phyloP scores from a whole-genome alignment of 306 rosid genomes.

The Erythrophleum fordii region DNA sequence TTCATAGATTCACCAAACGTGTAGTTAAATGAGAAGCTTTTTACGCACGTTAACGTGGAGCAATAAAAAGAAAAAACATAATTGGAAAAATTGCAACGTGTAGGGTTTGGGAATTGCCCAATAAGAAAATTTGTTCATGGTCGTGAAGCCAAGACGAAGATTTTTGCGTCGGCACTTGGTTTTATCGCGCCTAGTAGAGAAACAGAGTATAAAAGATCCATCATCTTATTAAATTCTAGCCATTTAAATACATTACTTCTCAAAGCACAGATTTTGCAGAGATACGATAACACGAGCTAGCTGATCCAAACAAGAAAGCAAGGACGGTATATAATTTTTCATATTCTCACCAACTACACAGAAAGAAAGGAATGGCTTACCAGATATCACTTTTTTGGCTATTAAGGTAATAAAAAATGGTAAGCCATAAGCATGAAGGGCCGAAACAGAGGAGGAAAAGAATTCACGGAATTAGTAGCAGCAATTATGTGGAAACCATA shows the following conservation, averaged over 20 bases:
- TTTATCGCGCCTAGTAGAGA: not conserved
- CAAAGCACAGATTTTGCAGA: not conserved
- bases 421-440: not conserved
- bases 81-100: not conserved
- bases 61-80: not conserved
- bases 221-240: not conserved
- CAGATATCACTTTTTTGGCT: not conserved
- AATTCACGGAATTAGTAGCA: not conserved
- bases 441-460: not conserved
- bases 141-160: not conserved
- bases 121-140: not conserved
- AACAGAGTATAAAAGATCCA: not conserved
- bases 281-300: not conserved
- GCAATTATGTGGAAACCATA: not conserved
- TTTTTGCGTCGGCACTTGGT: not conserved
- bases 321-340: not conserved
- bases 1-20: not conserved
- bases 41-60: not conserved
- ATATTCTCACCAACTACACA: constrained; percentile 1
- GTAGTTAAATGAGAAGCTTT: not conserved
- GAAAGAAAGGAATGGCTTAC: not conserved
- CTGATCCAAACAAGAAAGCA: not conserved
- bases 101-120: not conserved
- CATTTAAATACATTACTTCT: not conserved
- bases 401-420: not conserved